Evolutionary conservation across 2,329 filamentous ascomycete species (phyloP).

Genomic region (Microthyrium microscopicum): DNA sequence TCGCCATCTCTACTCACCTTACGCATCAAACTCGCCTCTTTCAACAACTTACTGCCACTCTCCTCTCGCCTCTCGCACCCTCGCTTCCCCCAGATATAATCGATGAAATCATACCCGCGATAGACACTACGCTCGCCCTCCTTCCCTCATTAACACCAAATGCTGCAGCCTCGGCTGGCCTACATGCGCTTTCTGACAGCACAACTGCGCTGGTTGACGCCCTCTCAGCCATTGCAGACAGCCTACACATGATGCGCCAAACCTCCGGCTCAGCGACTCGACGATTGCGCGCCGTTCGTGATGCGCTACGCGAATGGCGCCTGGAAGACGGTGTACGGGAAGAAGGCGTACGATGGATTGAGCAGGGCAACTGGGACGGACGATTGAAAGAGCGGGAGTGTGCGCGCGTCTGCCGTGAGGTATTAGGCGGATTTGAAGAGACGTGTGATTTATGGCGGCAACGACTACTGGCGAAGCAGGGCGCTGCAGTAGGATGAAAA

Average conservation of each 20-base stretch:
- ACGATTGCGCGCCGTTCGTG: slow-evolving; percentile 63
- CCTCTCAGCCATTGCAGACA: slow-evolving; percentile 75
- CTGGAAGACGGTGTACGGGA: slow-evolving; percentile 69
- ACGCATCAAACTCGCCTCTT: slow-evolving; percentile 59
- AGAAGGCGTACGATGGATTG: slow-evolving; percentile 67
- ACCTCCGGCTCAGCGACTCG: slow-evolving; percentile 67
- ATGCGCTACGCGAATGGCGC: slow-evolving; percentile 71
- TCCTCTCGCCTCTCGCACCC: slow-evolving; percentile 52
- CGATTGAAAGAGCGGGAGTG: slow-evolving; percentile 63
- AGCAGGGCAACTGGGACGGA: slow-evolving; percentile 67
- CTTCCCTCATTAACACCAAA: slow-evolving; percentile 35
- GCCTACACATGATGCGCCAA: slow-evolving; percentile 85
- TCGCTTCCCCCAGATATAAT: slow-evolving; percentile 48
- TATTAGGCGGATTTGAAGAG: slow-evolving; percentile 83
- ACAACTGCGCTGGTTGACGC: slow-evolving; percentile 59
- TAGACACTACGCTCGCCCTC: slow-evolving; percentile 45
- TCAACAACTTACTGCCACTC: slow-evolving; percentile 54
- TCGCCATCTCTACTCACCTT: slow-evolving; percentile 57
- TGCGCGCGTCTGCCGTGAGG: slow-evolving; percentile 66
- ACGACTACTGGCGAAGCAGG: slow-evolving; percentile 40
- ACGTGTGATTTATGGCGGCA: slow-evolving; percentile 74
- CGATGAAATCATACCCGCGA: slow-evolving; percentile 51
- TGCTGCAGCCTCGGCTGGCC: slow-evolving; percentile 43
- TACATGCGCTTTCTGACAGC: slow-evolving; percentile 49
- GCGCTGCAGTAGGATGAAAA: no score